Evolutionary conservation across 2,329 filamentous ascomycete genomes (phyloP).

Genomic region (Lachnellula occidentalis): DNA sequence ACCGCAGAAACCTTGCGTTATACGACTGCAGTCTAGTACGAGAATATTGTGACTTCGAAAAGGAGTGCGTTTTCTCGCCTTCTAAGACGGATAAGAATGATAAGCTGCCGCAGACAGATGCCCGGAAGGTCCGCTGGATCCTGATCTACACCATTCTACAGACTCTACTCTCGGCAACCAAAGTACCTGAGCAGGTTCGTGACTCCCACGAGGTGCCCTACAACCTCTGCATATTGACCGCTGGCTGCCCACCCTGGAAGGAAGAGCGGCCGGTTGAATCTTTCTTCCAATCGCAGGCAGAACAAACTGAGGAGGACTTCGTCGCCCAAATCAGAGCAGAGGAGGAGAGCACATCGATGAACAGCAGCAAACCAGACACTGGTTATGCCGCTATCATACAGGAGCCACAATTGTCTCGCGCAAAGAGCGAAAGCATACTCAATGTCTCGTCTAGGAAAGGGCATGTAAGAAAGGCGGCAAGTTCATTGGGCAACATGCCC

Average conservation of each 20-base stretch:
- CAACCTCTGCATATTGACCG: conserved; percentile 30
- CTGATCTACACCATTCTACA: conserved; percentile 70
- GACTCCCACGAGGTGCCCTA: conserved; percentile 54
- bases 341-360: neutral
- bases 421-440: conserved; percentile 11
- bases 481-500: conserved; percentile 21
- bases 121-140: conserved; percentile 73
- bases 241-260: conserved; percentile 26
- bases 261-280: conserved; percentile 16
- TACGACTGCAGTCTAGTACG: conserved; percentile 50
- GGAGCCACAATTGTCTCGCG: conserved; percentile 10
- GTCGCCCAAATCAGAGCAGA: neutral
- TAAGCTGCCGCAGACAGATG: conserved; percentile 57
- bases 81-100: conserved; percentile 50
- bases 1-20: conserved; percentile 33
- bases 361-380: conserved; percentile 46
- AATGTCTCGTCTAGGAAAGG: conserved; percentile 22
- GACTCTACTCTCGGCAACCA: conserved; percentile 60
- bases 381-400: conserved; percentile 44
- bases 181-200: conserved; percentile 55
- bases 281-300: conserved; percentile 15
- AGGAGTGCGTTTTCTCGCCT: conserved; percentile 45
- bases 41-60: conserved; percentile 67
- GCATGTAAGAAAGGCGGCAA: conserved; percentile 29
- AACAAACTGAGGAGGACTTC: conserved; percentile 16